Conservation (phyloP, 1,284 basidiomycete genomes). For the Cryptococcus depauperatus region DNA sequence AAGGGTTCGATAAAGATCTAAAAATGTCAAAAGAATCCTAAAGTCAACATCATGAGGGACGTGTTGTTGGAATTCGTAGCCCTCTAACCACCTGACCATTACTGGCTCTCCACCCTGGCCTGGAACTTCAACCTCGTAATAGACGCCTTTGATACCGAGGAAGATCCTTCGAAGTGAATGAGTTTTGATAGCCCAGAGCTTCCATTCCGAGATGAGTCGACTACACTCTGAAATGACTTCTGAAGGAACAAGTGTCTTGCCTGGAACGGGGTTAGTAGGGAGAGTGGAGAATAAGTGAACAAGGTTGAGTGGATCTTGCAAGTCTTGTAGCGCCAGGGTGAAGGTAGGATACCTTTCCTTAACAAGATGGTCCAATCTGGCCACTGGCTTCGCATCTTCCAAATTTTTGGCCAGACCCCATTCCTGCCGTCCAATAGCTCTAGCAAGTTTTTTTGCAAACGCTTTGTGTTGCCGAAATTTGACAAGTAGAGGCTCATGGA, state of each 20-base stretch:
- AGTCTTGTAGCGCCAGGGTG: slow-evolving; percentile 87
- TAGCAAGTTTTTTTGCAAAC: slow-evolving; percentile 93
- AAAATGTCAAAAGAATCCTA: slow-evolving; percentile 95
- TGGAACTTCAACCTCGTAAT: slow-evolving; percentile 87
- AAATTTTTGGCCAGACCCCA: slow-evolving; percentile 92
- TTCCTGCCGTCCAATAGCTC: slow-evolving; percentile 86
- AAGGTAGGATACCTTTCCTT: slow-evolving; percentile 99
- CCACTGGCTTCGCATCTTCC: slow-evolving; percentile 83
- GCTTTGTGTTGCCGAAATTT: slow-evolving; percentile 96
- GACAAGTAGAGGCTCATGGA: slow-evolving; percentile 92
- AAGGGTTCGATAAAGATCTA: slow-evolving; percentile 96
- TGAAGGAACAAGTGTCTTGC: slow-evolving; percentile 60
- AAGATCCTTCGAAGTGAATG: slow-evolving; percentile 82
- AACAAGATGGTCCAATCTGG: slow-evolving; percentile 89
- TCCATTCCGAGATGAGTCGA: slow-evolving; percentile 80
- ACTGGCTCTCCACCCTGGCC: slow-evolving; percentile 70
- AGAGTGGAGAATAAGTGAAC: slow-evolving; percentile 85
- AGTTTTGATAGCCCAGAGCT: slow-evolving; percentile 78
- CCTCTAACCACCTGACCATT: slow-evolving; percentile 80
- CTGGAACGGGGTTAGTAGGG: slow-evolving; percentile 61
- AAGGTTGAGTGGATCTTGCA: slow-evolving; percentile 96
- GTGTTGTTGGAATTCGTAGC: slow-evolving; percentile 95
- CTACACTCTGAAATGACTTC: slow-evolving; percentile 85
- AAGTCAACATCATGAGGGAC: slow-evolving; percentile 95
- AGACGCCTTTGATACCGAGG: slow-evolving; percentile 96